Evolutionary conservation across 1,284 basidiomycete species (phyloP).

Genomic region (Moesziomyces parantarcticus): DNA sequence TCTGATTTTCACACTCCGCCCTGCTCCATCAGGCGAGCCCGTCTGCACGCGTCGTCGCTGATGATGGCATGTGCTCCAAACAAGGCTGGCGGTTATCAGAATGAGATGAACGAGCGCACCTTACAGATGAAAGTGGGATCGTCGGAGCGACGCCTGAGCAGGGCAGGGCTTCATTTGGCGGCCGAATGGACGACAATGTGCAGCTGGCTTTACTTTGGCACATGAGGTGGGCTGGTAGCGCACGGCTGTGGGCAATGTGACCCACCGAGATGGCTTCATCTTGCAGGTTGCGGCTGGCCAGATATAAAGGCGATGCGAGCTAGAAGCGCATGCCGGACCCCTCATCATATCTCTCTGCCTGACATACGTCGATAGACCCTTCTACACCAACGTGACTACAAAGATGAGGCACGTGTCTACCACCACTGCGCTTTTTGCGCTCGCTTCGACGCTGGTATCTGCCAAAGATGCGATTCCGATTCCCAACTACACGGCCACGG

Average conservation of each 20-base stretch:
- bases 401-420: background rate
- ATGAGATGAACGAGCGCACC: too few relatives aligned
- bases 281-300: background rate
- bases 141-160: too few relatives aligned
- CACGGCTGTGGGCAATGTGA: background rate
- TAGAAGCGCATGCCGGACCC: too few relatives aligned
- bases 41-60: background rate
- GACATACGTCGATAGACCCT: too few relatives aligned
- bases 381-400: background rate
- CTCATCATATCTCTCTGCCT: too few relatives aligned
- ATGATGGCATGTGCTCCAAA: background rate
- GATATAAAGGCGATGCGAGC: background rate
- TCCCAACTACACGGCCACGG: conserved; percentile 7
- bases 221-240: background rate
- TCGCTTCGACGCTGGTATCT: background rate
- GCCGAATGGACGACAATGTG: background rate
- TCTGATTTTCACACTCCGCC: too few relatives aligned
- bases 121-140: background rate
- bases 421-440: background rate
- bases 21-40: too few relatives aligned
- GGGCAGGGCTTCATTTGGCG: background rate
- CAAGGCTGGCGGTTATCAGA: too few relatives aligned
- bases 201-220: background rate
- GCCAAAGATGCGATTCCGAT: background rate
- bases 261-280: background rate